These are phyloP conservation scores for Pichia ethanolica DNA, from an alignment of 805 yeast species.

Conservation along the genomic window DNA sequence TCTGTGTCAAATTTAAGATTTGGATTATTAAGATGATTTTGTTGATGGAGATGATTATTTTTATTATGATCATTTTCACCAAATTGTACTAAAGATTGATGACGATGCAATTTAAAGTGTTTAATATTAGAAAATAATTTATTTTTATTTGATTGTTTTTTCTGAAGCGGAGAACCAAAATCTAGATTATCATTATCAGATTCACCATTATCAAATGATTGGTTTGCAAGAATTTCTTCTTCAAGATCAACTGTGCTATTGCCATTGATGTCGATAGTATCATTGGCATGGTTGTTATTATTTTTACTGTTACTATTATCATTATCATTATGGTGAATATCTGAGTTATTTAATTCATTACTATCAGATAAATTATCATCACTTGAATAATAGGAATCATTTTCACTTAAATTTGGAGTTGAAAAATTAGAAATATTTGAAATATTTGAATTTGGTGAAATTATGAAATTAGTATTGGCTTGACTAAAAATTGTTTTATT, in stretches of 20 bases:
- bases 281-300: no score
- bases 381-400: slow-evolving; percentile 2
- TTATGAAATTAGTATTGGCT: not conserved
- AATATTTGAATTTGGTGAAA: not conserved
- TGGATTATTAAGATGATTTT: not conserved
- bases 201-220: not conserved
- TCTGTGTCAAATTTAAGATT: slow-evolving; percentile 14
- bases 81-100: slow-evolving; percentile 18
- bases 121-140: slow-evolving; percentile 15
- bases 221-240: not conserved
- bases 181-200: slow-evolving; percentile 12
- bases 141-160: slow-evolving; percentile 14
- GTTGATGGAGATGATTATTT: no score
- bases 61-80: not conserved
- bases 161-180: slow-evolving; percentile 35
- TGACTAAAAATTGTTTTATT: not conserved
- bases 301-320: not conserved
- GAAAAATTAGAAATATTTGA: not conserved
- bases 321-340: slow-evolving; percentile 4
- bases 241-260: no score
- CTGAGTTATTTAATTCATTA: slow-evolving; percentile 7
- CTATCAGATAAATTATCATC: slow-evolving; percentile 2
- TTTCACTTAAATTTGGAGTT: not conserved
- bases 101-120: slow-evolving; percentile 20
- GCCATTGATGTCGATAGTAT: no score